A percentile compares a stretch with the other conserved stretches of the same genome.
Evolutionary conservation across 768 basidiomycete species (phyloP).

Genomic region (Stropharia rugosoannulata): DNA sequence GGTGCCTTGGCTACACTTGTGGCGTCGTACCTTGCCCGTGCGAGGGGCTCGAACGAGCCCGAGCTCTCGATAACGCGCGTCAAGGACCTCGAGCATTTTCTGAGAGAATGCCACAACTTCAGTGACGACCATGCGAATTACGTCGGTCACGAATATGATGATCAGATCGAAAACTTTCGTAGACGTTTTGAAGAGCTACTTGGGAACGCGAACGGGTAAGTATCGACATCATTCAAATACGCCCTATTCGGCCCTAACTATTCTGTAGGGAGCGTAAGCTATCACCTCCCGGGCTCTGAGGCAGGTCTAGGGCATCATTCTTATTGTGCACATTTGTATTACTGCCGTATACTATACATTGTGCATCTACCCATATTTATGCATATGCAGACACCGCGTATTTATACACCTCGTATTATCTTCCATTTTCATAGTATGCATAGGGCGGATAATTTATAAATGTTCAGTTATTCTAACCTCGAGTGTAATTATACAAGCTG

Average conservation of each 20-base stretch:
- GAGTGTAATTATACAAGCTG: too few relatives aligned
- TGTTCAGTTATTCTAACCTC: too few relatives aligned
- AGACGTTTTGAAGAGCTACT: conserved; percentile 16
- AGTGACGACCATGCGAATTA: conserved; percentile 51
- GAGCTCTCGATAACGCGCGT: conserved; percentile 51
- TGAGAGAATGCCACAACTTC: conserved; percentile 59
- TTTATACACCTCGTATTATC: too few relatives aligned
- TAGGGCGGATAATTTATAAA: too few relatives aligned
- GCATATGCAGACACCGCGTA: too few relatives aligned
- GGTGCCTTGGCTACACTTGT: conserved; percentile 65
- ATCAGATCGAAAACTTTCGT: conserved; percentile 12
- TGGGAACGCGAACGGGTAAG: conserved; percentile 16
- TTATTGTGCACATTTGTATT: too few relatives aligned
- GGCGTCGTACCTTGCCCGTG: conserved; percentile 72
- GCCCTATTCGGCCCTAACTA: neutral
- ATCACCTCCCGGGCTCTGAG: neutral
- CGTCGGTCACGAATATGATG: conserved; percentile 33
- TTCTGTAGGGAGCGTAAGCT: conserved; percentile 7
- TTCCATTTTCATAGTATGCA: too few relatives aligned
- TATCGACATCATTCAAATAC: too few relatives aligned
- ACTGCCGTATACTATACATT: too few relatives aligned
- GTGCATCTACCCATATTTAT: too few relatives aligned
- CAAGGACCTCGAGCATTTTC: conserved; percentile 62
- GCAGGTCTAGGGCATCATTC: too few relatives aligned
- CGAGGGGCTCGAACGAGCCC: conserved; percentile 68